Conservation (phyloP, 306 rosid genomes). For the Castanopsis chinensis region DNA sequence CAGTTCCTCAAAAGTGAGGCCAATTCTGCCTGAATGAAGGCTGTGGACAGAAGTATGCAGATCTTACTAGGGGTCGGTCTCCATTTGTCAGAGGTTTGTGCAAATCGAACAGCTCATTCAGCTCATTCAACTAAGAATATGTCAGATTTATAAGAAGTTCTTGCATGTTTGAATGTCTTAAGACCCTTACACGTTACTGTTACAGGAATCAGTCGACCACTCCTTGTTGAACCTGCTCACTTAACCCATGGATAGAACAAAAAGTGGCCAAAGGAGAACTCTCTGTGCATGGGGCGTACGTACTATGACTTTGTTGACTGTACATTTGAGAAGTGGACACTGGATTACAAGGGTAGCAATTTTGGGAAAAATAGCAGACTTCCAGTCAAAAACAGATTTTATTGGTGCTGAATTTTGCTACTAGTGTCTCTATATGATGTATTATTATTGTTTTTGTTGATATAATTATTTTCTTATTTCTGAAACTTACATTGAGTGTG, state of each 20-base stretch:
- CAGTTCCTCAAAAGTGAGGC: neutral
- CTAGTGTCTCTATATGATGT: neutral
- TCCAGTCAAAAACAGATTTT: slow-evolving; percentile 51
- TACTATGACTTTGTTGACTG: slow-evolving; percentile 87
- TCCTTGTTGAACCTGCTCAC: slow-evolving; percentile 75
- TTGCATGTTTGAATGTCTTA: neutral
- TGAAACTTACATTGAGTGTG: too few relatives aligned
- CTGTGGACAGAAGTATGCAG: neutral
- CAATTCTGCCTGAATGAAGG: neutral
- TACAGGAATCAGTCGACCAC: slow-evolving; percentile 72
- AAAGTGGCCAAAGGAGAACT: slow-evolving; percentile 69
- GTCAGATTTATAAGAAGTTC: neutral
- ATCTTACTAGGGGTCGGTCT: neutral
- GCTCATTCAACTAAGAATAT: neutral
- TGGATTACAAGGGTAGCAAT: slow-evolving; percentile 62
- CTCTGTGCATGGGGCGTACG: slow-evolving; percentile 77
- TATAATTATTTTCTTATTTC: too few relatives aligned
- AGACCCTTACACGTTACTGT: neutral
- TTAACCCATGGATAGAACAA: slow-evolving; percentile 96
- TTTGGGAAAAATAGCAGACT: slow-evolving; percentile 41
- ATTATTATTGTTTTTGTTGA: too few relatives aligned
- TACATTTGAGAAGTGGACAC: slow-evolving; percentile 96
- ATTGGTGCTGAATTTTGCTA: slow-evolving; percentile 59
- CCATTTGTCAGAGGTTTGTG: neutral
- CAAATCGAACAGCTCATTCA: neutral